Evolutionary conservation across 192 early-diverging fungal genomes (phyloP), one percentile per base, ranked within the genome.

Genomic region (Allomyces arbusculus): DNA sequence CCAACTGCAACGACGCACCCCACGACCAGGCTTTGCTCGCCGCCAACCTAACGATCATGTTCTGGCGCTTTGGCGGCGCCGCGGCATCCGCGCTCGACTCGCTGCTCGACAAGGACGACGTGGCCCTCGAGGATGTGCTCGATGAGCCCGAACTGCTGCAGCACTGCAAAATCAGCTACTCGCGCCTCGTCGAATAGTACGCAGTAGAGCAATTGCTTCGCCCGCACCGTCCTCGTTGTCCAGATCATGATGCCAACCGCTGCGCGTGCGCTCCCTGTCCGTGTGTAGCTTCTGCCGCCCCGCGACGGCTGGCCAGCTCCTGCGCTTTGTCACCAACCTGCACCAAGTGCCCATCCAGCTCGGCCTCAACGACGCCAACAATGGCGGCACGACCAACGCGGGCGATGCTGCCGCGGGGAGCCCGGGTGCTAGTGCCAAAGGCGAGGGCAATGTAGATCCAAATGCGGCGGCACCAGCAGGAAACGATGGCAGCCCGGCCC

Each of bases 51-150:
- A 50, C 50, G 20, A 75, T 6, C 40, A 92, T 92, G 91, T 89
- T 90, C 75, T 92, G 90, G 90, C 86, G 91, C 61, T 94, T 96
- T 71, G 94, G 95, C 14, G 88, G 91, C 70, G 87, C 91, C 73
- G 84, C 87, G 72, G 81, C 89, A 63, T 94, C 94, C 58, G 87
- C 87, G 66, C 87, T 99, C 64, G 91, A 93, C 79, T 85, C 84
- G 69, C 77, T 96, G 70, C 83, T 99, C 44, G 92, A 95, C 58
- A 90, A 89, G 68, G 89, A 90, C 65, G 90, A 89, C 71, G 72
- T 91, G 64, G 89, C 89, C 20, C 79, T 96, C 40, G 89, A 93
- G 61, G 94, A 96, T 69, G 74, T 96, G 23, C 78, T 99, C 58
- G 87, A 92, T 71, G 91, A 96, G 67, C 85, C 90, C 68, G 92